phyloP scores from a whole-genome alignment of 2,329 filamentous ascomycete species.

The Mollisia scopiformis region DNA sequence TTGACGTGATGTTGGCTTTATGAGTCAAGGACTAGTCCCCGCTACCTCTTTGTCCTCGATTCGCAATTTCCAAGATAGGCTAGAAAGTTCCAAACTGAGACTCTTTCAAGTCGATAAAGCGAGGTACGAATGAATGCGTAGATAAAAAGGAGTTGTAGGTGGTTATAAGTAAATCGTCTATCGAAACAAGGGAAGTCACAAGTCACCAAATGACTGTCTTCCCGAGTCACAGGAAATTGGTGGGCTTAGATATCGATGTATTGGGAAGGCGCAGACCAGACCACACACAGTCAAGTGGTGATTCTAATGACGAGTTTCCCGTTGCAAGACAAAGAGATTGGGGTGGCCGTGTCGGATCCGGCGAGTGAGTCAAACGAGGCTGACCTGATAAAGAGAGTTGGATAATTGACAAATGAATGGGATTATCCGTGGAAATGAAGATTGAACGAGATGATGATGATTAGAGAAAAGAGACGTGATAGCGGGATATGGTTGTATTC shows the following conservation, averaged over 20 bases:
- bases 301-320: constrained; percentile 11
- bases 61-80: constrained; percentile 2
- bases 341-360: constrained; percentile 14
- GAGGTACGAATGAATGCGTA: constrained; percentile 7
- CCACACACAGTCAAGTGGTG: constrained; percentile 31
- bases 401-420: constrained; percentile 28
- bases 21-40: constrained; percentile 13
- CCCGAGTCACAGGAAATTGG: constrained; percentile 18
- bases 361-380: constrained; percentile 28
- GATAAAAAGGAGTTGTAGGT: constrained; percentile 7
- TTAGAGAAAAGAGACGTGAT: background rate
- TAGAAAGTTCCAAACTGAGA: background rate
- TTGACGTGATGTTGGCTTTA: constrained; percentile 5
- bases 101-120: constrained; percentile 1
- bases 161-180: constrained; percentile 19
- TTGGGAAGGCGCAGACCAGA: constrained; percentile 21
- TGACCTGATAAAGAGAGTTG: constrained; percentile 19
- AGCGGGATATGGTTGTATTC: background rate
- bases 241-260: background rate
- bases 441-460: background rate
- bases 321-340: constrained; percentile 20
- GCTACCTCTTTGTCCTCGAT: constrained; percentile 12
- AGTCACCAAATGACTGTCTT: constrained; percentile 28
- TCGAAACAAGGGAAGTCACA: constrained; percentile 26
- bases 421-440: constrained; percentile 20